A percentile compares a stretch with the other conserved stretches of the same genome.
Evolutionary conservation across 331 rosid genomes (phyloP).

Genomic region (Erythrophleum ivorense): DNA sequence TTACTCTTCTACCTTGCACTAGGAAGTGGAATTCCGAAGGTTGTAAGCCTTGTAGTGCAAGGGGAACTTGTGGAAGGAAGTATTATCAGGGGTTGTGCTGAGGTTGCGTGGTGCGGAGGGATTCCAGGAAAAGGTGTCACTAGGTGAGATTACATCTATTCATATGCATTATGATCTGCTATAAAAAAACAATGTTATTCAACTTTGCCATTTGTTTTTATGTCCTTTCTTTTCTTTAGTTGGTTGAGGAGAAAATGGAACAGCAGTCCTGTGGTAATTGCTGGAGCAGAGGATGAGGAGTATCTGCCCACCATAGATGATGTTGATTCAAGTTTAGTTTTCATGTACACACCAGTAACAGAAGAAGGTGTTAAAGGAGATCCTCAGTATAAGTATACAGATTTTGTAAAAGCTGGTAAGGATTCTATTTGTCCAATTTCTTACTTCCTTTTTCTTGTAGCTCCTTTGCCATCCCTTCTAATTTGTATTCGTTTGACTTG

Average conservation of each 20-base stretch:
- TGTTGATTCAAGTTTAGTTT: constrained; percentile 92
- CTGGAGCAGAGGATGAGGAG: constrained; percentile 95
- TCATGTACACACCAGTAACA: constrained; percentile 96
- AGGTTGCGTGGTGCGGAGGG: constrained; percentile 98
- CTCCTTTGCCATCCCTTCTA: constrained; percentile 1
- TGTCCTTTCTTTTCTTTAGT: constrained; percentile 51
- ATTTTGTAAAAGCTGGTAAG: constrained; percentile 90
- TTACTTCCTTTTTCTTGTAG: constrained; percentile 5
- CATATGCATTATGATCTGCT: constrained; percentile 14
- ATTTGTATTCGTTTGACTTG: neutral
- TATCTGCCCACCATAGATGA: constrained; percentile 79
- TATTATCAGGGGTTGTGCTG: constrained; percentile 72
- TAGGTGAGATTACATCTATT: constrained; percentile 63
- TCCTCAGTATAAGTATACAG: constrained; percentile 92
- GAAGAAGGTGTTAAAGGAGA: constrained; percentile 97
- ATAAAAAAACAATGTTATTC: constrained; percentile 32
- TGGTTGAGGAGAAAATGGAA: constrained; percentile 99
- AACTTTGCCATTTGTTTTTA: constrained; percentile 30
- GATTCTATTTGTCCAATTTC: constrained; percentile 23
- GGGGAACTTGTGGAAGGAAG: constrained; percentile 94
- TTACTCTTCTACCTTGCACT: constrained; percentile 33
- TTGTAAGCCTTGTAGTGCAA: constrained; percentile 74
- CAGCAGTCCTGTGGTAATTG: constrained; percentile 88
- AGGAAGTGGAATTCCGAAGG: constrained; percentile 93
- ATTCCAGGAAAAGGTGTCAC: constrained; percentile 95